Evolutionary conservation across 2,329 filamentous ascomycete species (phyloP), one percentile per base, ranked within the genome.

Genomic region (Chalaropsis ovoidea): DNA sequence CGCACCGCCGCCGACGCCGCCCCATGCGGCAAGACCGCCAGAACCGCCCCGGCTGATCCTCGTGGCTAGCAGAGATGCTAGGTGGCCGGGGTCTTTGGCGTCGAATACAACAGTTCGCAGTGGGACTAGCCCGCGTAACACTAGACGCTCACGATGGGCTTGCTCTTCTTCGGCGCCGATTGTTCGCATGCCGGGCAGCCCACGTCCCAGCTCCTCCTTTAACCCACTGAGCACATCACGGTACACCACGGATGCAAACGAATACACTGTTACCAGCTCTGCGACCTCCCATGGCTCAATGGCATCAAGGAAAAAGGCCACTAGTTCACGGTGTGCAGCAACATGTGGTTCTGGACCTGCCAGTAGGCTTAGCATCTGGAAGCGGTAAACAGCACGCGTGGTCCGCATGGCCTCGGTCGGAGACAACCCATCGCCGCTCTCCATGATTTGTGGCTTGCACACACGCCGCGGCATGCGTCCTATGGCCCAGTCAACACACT

Each of bases 261-360:
- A 60, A 39, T 67, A 65, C 8, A 67, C 60, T 1, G 66, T 65
- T 7, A 67, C 41, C 5, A 67, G 8, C n/a, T 65, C 63, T 10
- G 66, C 63, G 11, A 62, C 52, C 61, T 67, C 66, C 66, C 66
- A 67, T 11, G 66, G 66, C 31, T 67, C 63, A 31, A 67, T 42
- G 4, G 58, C 19, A 45, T 65, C 63, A 8, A 67, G 61, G 27
- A 67, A 52, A 13, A 63, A 27, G 11, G 58, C 22, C 2, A 61
- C 47, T 4, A 63, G 19, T 17, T 60, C 63, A n/a, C 49, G 49
- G 22, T 62, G 45, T 8, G 45, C 58, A 6, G 47, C 31, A 24
- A 24, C 35, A 17, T 41, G 39, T 2, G 66, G 62, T 3, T 65
- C 58, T 2, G 39, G 58, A 22, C 54, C 61, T n/a, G 58, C 41